These are phyloP conservation scores for Globisporangium paroecandrum DNA, from an alignment of 352 stramenopile genomes.

Conservation along the genomic window DNA sequence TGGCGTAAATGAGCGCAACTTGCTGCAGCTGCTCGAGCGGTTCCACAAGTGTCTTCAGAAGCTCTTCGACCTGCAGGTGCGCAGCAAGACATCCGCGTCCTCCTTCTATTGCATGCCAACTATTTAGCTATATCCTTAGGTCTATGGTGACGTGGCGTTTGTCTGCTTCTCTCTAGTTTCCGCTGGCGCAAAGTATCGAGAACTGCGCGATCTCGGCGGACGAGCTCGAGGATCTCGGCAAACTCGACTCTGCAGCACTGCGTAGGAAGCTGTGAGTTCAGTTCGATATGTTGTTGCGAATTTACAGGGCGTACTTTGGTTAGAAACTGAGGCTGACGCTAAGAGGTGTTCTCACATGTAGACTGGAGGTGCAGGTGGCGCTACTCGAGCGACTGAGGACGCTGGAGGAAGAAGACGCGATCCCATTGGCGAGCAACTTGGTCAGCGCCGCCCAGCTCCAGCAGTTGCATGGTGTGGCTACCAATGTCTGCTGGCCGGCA, in stretches of 20 bases:
- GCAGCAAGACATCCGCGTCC: background rate
- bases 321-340: background rate
- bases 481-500: conserved; percentile 25
- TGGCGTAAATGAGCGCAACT: conserved; percentile 15
- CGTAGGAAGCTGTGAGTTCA: conserved; percentile 15
- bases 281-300: background rate
- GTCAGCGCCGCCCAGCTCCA: background rate
- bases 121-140: background rate
- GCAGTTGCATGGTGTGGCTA: background rate
- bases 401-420: conserved; percentile 9
- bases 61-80: conserved; percentile 24
- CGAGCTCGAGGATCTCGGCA: conserved; percentile 7
- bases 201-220: conserved; percentile 12
- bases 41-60: conserved; percentile 21
- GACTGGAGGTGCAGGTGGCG: conserved; percentile 9
- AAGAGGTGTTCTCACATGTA: conserved; percentile 2
- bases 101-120: background rate
- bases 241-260: background rate
- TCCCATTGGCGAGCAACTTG: conserved; percentile 7
- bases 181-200: conserved; percentile 26
- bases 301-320: background rate
- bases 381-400: conserved; percentile 17
- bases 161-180: conserved; percentile 19
- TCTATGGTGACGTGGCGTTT: background rate
- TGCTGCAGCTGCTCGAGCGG: conserved; percentile 16